Percentiles rank a stretch among this genome's conserved stretches.
Evolutionary conservation across 2,329 filamentous ascomycete species (phyloP).

Genomic region (Ophiostoma sp.): DNA sequence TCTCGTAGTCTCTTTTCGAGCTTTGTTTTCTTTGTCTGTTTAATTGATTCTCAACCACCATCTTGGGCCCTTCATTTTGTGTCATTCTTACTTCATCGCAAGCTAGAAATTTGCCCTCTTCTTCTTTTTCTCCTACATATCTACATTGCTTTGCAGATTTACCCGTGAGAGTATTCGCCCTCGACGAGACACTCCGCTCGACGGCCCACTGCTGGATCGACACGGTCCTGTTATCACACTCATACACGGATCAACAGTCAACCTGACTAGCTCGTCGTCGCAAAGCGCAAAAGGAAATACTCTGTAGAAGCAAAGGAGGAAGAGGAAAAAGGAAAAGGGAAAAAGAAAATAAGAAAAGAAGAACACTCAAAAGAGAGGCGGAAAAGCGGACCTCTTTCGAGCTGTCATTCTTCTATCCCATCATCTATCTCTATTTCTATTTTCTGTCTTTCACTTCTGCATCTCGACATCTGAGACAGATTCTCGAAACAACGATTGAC

Average conservation of each 20-base stretch:
- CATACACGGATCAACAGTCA: slow-evolving; percentile 10
- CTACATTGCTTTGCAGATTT: not conserved
- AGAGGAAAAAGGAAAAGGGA: not conserved
- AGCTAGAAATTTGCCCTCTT: not conserved
- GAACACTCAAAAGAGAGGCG: not conserved
- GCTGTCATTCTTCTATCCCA: not conserved
- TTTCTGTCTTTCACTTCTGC: not conserved
- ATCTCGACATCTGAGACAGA: not conserved
- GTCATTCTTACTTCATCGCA: not conserved
- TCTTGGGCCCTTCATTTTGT: not conserved
- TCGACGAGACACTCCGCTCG: too few species aligned
- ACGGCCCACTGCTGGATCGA: not conserved
- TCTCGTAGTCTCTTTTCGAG: not conserved
- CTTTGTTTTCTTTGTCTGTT: not conserved
- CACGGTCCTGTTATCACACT: slow-evolving; percentile 3
- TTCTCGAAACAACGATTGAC: not conserved
- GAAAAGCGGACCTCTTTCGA: not conserved
- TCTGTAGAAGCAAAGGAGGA: not conserved
- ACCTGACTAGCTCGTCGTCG: not conserved
- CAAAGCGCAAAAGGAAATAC: slow-evolving; percentile 7
- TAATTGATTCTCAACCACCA: not conserved
- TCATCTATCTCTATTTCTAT: not conserved
- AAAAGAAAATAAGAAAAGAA: not conserved
- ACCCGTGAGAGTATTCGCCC: too few species aligned
- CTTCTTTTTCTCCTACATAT: not conserved